Evolutionary conservation across 208 protist genomes (phyloP).

Genomic region (Strigomonas galati): DNA sequence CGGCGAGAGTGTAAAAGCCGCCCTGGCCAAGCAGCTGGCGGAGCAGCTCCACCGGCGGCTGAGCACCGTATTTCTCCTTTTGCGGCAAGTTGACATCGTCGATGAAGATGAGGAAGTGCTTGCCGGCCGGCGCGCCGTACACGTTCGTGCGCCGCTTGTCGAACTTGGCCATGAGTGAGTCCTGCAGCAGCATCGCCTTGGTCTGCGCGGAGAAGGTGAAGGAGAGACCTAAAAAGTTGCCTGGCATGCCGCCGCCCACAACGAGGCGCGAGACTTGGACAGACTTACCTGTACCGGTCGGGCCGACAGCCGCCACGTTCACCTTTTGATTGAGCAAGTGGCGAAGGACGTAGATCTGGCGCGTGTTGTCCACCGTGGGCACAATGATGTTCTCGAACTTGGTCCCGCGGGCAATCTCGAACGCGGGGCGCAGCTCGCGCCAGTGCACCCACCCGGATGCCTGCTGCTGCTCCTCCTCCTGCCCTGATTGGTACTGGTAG

Average conservation of each 20-base stretch:
- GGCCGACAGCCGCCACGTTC: conserved; percentile 87
- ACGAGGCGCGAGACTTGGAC: conserved; percentile 82
- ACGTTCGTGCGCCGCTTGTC: conserved; percentile 92
- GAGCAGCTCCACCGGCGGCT: conserved; percentile 92
- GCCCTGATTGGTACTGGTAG: conserved; percentile 56
- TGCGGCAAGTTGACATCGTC: conserved; percentile 93
- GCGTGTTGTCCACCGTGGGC: conserved; percentile 92
- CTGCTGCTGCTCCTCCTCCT: conserved; percentile 31
- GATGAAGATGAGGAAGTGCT: conserved; percentile 92
- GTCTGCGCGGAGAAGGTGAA: conserved; percentile 94
- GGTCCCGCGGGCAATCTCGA: conserved; percentile 50
- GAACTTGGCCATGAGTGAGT: conserved; percentile 92
- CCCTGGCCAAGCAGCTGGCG: conserved; percentile 90
- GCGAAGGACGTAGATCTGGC: conserved; percentile 86
- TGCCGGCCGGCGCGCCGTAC: conserved; percentile 83
- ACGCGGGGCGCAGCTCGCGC: conserved; percentile 46
- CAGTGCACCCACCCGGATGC: conserved; percentile 71
- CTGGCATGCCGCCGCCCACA: conserved; percentile 63
- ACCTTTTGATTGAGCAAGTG: conserved; percentile 72
- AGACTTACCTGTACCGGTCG: conserved; percentile 95
- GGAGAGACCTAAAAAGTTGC: conserved; percentile 74
- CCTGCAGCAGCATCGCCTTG: conserved; percentile 84
- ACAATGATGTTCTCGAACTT: conserved; percentile 93
- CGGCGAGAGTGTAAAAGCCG: conserved; percentile 86
- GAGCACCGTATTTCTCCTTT: conserved; percentile 91